A percentile compares a stretch with the other conserved stretches of the same genome.
These are phyloP conservation scores for Cyclotella cryptica DNA, from an alignment of 108 stramenopile genomes.

Conservation along the genomic window DNA sequence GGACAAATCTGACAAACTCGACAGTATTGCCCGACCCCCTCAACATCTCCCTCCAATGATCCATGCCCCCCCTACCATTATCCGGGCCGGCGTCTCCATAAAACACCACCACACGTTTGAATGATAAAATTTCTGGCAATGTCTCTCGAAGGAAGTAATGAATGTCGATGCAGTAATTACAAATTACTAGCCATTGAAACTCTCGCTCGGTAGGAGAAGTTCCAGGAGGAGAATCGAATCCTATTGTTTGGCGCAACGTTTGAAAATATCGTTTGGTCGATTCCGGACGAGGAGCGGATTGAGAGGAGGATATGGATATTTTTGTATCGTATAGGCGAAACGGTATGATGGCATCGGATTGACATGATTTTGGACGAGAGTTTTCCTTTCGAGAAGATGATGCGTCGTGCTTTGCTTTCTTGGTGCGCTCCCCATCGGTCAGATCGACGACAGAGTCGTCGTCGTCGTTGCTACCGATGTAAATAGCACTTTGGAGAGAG, in stretches of 20 bases:
- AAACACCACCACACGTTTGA: constrained; percentile 64
- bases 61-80: constrained; percentile 4
- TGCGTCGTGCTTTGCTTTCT: background rate
- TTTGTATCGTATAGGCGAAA: constrained; percentile 33
- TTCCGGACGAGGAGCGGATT: background rate
- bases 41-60: constrained; percentile 25
- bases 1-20: constrained; percentile 42
- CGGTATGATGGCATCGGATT: constrained; percentile 15
- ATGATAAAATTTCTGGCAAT: constrained; percentile 59
- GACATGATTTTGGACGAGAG: background rate
- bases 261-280: constrained; percentile 34
- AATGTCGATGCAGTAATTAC: constrained; percentile 71
- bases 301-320: constrained; percentile 3
- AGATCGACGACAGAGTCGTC: background rate
- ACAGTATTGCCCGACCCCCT: constrained; percentile 37
- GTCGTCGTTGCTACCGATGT: background rate
- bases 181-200: constrained; percentile 66
- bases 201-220: background rate
- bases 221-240: constrained; percentile 41
- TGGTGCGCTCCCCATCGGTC: background rate
- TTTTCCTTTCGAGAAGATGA: background rate
- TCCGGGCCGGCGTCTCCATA: constrained; percentile 43
- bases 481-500: constrained; percentile 4
- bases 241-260: constrained; percentile 70
- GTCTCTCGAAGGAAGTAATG: constrained; percentile 59